These are phyloP conservation scores for Solanum megistacrolobum DNA, from an alignment of 257 asterid genomes.

Conservation along the genomic window DNA sequence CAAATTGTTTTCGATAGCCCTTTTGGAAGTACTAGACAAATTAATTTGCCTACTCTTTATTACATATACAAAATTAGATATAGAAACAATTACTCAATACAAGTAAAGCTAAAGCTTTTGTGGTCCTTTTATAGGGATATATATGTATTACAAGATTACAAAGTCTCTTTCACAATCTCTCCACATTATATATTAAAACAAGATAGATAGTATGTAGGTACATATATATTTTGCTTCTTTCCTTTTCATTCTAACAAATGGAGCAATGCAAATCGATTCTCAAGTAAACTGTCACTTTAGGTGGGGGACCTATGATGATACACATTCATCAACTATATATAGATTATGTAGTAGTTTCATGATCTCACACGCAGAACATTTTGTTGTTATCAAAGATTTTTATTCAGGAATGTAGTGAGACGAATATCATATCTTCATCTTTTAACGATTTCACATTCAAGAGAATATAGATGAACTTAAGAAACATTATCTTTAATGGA, in stretches of 20 bases:
- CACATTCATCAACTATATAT: too few species aligned
- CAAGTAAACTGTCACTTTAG: background rate
- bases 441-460: background rate
- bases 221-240: background rate
- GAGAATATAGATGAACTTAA: background rate
- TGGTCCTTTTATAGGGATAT: background rate
- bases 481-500: background rate
- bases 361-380: background rate
- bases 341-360: background rate
- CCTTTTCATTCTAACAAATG: background rate
- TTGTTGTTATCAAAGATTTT: background rate
- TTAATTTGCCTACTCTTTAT: background rate
- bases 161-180: background rate
- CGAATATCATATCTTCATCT: background rate
- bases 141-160: background rate
- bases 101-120: background rate
- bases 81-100: background rate
- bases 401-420: background rate
- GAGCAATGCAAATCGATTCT: background rate
- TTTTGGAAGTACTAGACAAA: background rate
- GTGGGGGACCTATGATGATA: background rate
- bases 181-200: background rate
- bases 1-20: background rate
- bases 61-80: background rate
- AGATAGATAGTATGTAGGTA: background rate